Evolutionary conservation across 2,329 filamentous ascomycete species (phyloP), one percentile per base, ranked within the genome.

Genomic region (Pseudocercospora pini-densiflorae): DNA sequence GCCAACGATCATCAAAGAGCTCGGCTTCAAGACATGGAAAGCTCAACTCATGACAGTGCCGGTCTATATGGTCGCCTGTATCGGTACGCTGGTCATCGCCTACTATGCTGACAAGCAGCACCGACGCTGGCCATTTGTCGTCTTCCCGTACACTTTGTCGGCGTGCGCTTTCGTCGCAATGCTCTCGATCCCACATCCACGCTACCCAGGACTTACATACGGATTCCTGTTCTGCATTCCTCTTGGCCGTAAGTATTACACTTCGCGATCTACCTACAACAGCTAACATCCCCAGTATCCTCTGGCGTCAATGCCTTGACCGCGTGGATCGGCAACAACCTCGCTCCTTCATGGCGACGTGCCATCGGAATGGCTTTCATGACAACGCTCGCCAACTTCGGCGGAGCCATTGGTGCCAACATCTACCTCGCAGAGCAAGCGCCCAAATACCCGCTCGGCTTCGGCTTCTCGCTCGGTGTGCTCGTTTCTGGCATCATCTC

Each of bases 141-240:
- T 65, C 8, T 40, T 57, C 3, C 70, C 70, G 21, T 69, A 74
- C 51, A 43, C 63, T 14, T 36, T 75, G 55, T 66, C 70, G 23
- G 65, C 66, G 19, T 49, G 73, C 21, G 72, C 70, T 10, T 74
- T 74, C 59, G 59, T 73, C 24, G 69, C 88, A 36, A 81, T 88
- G 27, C 79, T 75, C 62, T 67, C 66, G 27, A 72, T 73, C 31
- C 70, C 68, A 6, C 71, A 71, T 33, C 66, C 63, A 9, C 65
- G 62, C 62, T 73, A 86, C 2, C 67, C 69, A 7, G 81, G 80
- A 2, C 81, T 82, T 1, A 81, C 82, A 86, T 71, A 71, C 75
- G 83, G 84, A 54, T 85, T 85, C n/a, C 74, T 87, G 29, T 88
- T 85, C 74, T 79, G 86, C 45, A 77, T 88, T 70, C 83, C 84